Evolutionary conservation across 306 rosid genomes (phyloP), one percentile per base, ranked within the genome.

Genomic region (Morella rubra): DNA sequence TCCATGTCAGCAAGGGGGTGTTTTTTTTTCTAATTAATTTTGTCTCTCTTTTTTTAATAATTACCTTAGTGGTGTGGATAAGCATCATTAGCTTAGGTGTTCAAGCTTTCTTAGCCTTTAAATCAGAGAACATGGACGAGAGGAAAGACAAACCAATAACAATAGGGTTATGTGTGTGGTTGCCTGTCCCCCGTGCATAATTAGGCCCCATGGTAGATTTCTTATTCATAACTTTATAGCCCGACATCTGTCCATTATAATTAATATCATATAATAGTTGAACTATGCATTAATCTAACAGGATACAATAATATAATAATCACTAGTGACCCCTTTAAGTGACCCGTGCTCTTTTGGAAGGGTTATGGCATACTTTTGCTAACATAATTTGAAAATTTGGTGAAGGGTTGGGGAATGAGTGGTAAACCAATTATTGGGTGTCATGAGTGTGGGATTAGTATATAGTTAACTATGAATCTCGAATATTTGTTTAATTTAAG

Each of bases 71-170:
- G 77, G 47, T 40, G 79, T 72, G 84, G 90, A 83, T 86, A 79
- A 85, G 74, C 74, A 81, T 71, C 47, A 13, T 24, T 10, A 27
- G 51, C 49, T 56, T 67, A 58, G 75, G 40, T n/a, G 55, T 44
- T 37, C 15, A 22, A 44, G 6, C 51, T 74, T 73, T 73, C 54
- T 77, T 45, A 77, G 42, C 59, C 62, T 74, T 74, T 42, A 51
- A 65, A 79, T 76, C 10, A 59, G 71, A 82, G 77, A 77, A 77
- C 62, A 70, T 76, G 86, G 74, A 83, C 11, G 75, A 71, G 59
- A 75, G 64, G 53, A 80, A 83, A 79, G 85, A 86, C 87, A 86
- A 82, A 55, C 90, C 91, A 87, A 92, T 87, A 75, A 77, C 46
- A 72, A 7, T 75, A 37, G 53, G 78, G 77, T 69, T 79, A 74